Percentiles rank a stretch among this genome's conserved stretches.
phyloP scores from a whole-genome alignment of 352 stramenopile genomes.

The Globisporangium spinosum region DNA sequence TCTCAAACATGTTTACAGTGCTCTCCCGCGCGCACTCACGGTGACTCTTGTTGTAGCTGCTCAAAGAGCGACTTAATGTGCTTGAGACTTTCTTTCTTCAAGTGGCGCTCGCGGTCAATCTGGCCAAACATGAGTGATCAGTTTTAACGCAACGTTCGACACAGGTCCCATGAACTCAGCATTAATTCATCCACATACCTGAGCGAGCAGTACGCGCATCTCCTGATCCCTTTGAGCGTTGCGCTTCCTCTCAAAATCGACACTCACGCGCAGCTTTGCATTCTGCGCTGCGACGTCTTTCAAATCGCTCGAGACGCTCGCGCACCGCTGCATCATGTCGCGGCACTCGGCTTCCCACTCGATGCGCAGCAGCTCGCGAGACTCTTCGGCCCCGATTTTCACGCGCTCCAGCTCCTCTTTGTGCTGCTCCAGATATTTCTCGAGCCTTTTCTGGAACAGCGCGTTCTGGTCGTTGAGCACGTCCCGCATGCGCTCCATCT shows the following conservation, averaged over 20 bases:
- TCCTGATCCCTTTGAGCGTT: constrained; percentile 55
- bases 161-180: neutral
- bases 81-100: constrained; percentile 64
- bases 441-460: constrained; percentile 47
- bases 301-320: constrained; percentile 35
- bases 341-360: constrained; percentile 30
- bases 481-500: constrained; percentile 62
- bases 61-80: constrained; percentile 80
- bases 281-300: constrained; percentile 48
- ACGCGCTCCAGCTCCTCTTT: constrained; percentile 38
- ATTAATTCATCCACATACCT: constrained; percentile 27
- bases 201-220: constrained; percentile 56
- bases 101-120: constrained; percentile 64
- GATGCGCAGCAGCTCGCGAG: constrained; percentile 27
- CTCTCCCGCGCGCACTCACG: constrained; percentile 18
- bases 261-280: constrained; percentile 33
- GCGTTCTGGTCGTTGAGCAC: constrained; percentile 52
- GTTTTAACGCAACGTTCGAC: neutral
- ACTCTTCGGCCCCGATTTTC: constrained; percentile 31
- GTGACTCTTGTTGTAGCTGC: constrained; percentile 52
- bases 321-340: constrained; percentile 44
- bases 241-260: constrained; percentile 45
- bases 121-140: constrained; percentile 13
- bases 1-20: neutral
- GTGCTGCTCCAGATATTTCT: constrained; percentile 46